Evolutionary conservation across 1,139 yeast species (phyloP).

Genomic region (Lodderomyces beijingensis): DNA sequence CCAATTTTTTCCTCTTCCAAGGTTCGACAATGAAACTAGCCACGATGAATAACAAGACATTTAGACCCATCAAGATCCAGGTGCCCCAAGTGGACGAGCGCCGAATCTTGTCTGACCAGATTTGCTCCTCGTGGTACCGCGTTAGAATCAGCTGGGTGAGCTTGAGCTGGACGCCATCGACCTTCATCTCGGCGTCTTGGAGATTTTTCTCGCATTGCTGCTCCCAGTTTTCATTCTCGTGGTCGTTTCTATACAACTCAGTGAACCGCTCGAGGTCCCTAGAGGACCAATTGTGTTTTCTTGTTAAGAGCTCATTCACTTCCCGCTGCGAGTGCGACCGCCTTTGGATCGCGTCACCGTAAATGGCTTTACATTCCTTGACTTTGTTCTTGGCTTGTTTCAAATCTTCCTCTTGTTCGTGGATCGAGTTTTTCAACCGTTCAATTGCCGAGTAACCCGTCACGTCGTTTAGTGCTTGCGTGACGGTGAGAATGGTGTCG

Average conservation of each 20-base stretch:
- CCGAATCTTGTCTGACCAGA: constrained; percentile 96
- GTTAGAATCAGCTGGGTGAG: constrained; percentile 76
- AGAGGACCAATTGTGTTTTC: constrained; percentile 80
- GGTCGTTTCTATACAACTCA: constrained; percentile 73
- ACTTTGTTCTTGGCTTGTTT: constrained; percentile 47
- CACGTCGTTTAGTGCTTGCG: constrained; percentile 76
- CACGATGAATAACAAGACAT: constrained; percentile 67
- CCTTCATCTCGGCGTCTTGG: constrained; percentile 54
- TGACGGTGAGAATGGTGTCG: constrained; percentile 63
- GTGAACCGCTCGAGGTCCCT: constrained; percentile 83
- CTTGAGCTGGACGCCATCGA: constrained; percentile 67
- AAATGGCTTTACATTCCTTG: constrained; percentile 45
- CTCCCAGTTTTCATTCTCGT: constrained; percentile 65
- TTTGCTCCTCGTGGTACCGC: constrained; percentile 93
- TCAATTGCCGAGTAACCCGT: constrained; percentile 91
- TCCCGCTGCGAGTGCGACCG: constrained; percentile 77
- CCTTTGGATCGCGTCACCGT: constrained; percentile 59
- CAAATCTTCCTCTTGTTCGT: constrained; percentile 45
- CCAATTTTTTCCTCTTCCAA: constrained; percentile 81
- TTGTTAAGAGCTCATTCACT: constrained; percentile 80
- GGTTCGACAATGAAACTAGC: constrained; percentile 92
- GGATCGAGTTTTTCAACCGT: constrained; percentile 59
- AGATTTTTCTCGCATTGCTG: constrained; percentile 46
- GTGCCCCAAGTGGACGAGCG: constrained; percentile 98
- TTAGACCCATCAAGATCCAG: constrained; percentile 82